Percentiles rank a stretch among this genome's conserved stretches.
These are phyloP conservation scores for Boehmeria nivea DNA, from an alignment of 306 rosid species.

Conservation along the genomic window DNA sequence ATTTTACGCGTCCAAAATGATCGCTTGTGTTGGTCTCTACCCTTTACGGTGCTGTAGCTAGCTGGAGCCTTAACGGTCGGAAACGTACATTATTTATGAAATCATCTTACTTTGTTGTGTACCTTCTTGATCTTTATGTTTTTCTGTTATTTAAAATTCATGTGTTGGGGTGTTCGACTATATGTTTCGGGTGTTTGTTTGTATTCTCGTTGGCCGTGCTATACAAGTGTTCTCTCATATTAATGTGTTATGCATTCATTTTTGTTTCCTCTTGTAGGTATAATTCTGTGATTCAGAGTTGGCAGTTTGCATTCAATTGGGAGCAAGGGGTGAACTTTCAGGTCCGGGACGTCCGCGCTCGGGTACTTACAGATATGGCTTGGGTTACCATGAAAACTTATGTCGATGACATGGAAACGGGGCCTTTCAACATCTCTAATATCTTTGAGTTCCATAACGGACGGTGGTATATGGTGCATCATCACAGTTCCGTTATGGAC, in stretches of 20 bases:
- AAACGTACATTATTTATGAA: no score
- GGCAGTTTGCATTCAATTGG: conserved; percentile 89
- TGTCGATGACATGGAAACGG: conserved; percentile 68
- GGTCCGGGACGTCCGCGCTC: conserved; percentile 79
- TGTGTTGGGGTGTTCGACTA: no score
- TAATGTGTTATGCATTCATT: not conserved
- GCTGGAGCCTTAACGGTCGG: no score
- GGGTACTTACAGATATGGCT: conserved; percentile 84
- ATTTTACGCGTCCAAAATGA: no score
- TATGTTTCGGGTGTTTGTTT: no score
- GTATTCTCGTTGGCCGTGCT: no score
- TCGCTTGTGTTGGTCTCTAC: no score
- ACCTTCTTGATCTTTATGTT: no score
- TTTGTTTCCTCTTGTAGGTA: conserved; percentile 44
- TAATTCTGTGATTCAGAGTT: conserved; percentile 70
- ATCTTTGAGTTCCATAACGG: conserved; percentile 73
- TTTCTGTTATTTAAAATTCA: no score
- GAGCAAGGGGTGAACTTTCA: conserved; percentile 82
- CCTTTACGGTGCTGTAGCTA: no score
- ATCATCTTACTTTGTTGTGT: no score
- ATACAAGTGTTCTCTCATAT: no score
- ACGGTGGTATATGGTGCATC: conserved; percentile 93
- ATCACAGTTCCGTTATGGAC: conserved; percentile 84
- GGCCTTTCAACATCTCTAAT: conserved; percentile 79
- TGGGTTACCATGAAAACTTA: conserved; percentile 93